Evolutionary conservation across 2,329 filamentous ascomycete species (phyloP).

Genomic region (Biscogniauxia marginata): DNA sequence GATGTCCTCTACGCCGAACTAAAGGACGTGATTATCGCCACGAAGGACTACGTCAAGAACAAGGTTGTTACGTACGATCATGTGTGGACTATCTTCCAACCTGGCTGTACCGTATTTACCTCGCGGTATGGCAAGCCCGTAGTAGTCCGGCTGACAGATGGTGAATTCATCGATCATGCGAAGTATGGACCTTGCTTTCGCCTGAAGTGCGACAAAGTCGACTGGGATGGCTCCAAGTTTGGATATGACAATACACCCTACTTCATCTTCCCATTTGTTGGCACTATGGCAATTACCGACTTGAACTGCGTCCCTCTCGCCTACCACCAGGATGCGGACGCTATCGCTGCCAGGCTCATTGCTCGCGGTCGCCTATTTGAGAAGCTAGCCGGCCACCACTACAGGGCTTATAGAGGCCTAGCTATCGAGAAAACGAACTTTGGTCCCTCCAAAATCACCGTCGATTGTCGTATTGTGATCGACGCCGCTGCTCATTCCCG

Average conservation of each 20-base stretch:
- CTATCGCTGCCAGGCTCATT: background rate
- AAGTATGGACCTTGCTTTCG: conserved; percentile 5
- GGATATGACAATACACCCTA: background rate
- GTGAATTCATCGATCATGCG: conserved; percentile 1
- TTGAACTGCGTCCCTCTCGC: background rate
- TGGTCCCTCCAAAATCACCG: background rate
- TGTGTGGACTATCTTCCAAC: conserved; percentile 14
- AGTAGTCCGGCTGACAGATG: conserved; percentile 1
- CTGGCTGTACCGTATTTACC: conserved; percentile 5
- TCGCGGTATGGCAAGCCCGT: background rate
- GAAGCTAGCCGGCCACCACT: background rate
- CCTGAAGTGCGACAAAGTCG: conserved; percentile 1
- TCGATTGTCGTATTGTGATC: conserved; percentile 9
- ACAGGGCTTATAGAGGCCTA: background rate
- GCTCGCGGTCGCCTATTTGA: background rate
- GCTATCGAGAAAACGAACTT: background rate
- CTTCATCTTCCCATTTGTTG: background rate
- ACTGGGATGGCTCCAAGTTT: background rate
- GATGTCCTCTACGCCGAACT: conserved; percentile 37
- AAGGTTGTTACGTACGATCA: conserved; percentile 8
- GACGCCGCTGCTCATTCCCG: conserved; percentile 1
- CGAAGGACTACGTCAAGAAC: conserved; percentile 30
- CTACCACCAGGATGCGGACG: background rate
- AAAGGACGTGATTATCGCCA: conserved; percentile 34
- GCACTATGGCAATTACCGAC: background rate